Conservation (phyloP, 805 yeast genomes). For the Groenewaldozyma salmanticensis region DNA sequence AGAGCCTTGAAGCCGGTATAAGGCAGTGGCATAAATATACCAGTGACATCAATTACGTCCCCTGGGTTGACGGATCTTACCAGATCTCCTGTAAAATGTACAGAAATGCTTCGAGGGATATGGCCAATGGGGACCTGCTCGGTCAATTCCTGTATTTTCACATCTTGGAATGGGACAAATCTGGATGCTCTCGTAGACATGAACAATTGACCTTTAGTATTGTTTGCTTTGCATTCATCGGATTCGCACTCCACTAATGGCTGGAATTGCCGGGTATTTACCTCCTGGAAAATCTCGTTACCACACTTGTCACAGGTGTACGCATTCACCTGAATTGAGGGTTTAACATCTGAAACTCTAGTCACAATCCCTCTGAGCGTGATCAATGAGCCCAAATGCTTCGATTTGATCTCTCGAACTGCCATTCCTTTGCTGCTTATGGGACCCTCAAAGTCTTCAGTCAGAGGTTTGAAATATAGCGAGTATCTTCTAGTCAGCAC, state of each 20-base stretch:
- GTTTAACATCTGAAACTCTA: conserved; percentile 93
- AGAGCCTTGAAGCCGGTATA: conserved; percentile 93
- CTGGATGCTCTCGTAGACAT: conserved; percentile 94
- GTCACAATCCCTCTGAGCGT: conserved; percentile 93
- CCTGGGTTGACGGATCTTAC: conserved; percentile 89
- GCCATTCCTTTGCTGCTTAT: conserved; percentile 64
- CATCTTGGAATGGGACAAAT: conserved; percentile 91
- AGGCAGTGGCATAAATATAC: conserved; percentile 87
- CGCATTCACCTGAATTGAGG: conserved; percentile 81
- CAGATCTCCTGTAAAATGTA: conserved; percentile 86
- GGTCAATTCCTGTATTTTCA: conserved; percentile 86
- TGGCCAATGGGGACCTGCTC: conserved; percentile 97
- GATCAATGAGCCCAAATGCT: conserved; percentile 72
- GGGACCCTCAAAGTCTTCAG: conserved; percentile 25
- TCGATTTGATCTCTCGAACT: conserved; percentile 83
- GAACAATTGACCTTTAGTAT: conserved; percentile 78
- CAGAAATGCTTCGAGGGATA: conserved; percentile 78
- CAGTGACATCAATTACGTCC: conserved; percentile 86
- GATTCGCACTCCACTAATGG: conserved; percentile 89
- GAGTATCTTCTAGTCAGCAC: conserved; percentile 78
- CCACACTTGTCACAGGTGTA: conserved; percentile 98
- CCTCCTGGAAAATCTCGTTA: conserved; percentile 92
- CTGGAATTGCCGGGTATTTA: conserved; percentile 67
- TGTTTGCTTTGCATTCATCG: conserved; percentile 64
- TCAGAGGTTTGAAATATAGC: conserved; percentile 76